Conservation (phyloP, 1,139 yeast genomes). For the Eremothecium gossypii region DNA sequence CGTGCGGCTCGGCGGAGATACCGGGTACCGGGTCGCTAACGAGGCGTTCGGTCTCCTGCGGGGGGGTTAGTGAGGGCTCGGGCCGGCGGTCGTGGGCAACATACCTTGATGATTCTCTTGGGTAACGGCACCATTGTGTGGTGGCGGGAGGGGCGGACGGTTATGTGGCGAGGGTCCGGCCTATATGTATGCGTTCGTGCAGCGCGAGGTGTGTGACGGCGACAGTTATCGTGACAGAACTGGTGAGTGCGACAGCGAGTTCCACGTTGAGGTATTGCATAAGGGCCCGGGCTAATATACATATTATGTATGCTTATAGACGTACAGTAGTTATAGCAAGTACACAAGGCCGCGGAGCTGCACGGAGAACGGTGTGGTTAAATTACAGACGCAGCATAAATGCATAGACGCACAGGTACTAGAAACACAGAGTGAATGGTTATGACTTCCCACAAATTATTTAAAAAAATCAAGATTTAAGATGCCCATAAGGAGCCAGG, state of each 20-base stretch:
- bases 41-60: constrained; percentile 81
- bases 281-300: constrained; percentile 2
- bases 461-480: constrained; percentile 6
- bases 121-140: constrained; percentile 55
- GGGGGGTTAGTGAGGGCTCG: not conserved
- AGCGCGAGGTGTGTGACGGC: not conserved
- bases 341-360: not conserved
- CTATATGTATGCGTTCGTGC: not conserved
- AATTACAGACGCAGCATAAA: no score
- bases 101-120: constrained; percentile 75
- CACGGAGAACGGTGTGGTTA: not conserved
- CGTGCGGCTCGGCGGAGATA: constrained; percentile 85
- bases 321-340: not conserved
- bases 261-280: not conserved
- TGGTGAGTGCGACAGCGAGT: not conserved
- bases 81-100: constrained; percentile 7
- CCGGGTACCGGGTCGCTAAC: constrained; percentile 96
- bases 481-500: no score
- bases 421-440: not conserved
- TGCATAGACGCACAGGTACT: not conserved
- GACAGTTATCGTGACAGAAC: not conserved
- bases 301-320: not conserved
- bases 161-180: no score
- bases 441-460: constrained; percentile 9
- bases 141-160: no score